phyloP scores from a whole-genome alignment of 768 basidiomycete species.

The Gloeostereum incarnatum region DNA sequence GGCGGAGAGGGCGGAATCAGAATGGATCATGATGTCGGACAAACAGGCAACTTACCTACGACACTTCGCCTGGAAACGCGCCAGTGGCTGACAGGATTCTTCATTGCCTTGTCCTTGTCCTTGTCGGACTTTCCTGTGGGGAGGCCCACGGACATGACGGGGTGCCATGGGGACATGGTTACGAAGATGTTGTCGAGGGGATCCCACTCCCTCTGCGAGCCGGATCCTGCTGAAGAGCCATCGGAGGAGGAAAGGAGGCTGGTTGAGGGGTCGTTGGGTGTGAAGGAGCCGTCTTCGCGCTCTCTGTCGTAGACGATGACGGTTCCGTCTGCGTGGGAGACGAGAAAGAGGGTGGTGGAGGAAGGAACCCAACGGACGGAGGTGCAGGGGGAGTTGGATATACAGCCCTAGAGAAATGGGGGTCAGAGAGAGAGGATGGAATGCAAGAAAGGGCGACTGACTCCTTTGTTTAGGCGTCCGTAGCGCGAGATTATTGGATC shows the following conservation, averaged over 20 bases:
- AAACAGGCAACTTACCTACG: constrained; percentile 40
- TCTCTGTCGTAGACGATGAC: constrained; percentile 89
- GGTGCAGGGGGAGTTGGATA: constrained; percentile 77
- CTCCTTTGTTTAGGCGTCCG: constrained; percentile 83
- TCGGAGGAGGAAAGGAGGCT: constrained; percentile 14
- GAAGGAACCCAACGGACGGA: constrained; percentile 84
- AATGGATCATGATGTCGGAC: not conserved
- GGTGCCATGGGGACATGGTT: constrained; percentile 83
- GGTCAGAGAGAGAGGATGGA: not conserved
- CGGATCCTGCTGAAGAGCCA: constrained; percentile 18
- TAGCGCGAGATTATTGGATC: constrained; percentile 78
- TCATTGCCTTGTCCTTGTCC: constrained; percentile 61
- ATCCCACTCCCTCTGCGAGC: constrained; percentile 59
- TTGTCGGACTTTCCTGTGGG: constrained; percentile 32
- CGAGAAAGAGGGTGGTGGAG: constrained; percentile 74
- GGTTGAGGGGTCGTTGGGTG: constrained; percentile 53
- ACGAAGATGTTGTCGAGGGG: constrained; percentile 69
- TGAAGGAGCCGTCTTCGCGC: constrained; percentile 77
- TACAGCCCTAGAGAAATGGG: constrained; percentile 46
- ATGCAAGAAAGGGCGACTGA: constrained; percentile 15
- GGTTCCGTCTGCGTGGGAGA: constrained; percentile 83
- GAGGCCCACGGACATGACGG: constrained; percentile 38
- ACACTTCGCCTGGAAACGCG: constrained; percentile 62
- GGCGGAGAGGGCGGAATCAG: not conserved
- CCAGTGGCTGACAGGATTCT: constrained; percentile 93